Conservation (phyloP, 2,329 filamentous ascomycete species). For the Aspergillus proliferans region DNA sequence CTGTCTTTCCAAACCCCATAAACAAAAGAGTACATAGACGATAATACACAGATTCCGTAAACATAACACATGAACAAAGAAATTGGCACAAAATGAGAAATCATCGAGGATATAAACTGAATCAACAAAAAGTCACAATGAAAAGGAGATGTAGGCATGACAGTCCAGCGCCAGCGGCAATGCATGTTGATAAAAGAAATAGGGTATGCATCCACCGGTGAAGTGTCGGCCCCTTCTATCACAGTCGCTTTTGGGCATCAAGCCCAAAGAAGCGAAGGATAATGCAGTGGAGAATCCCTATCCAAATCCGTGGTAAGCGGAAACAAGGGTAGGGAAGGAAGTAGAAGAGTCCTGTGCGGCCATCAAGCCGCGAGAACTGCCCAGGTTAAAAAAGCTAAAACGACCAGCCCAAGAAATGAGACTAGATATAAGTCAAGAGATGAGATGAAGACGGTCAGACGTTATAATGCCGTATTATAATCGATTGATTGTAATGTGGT, state of each 20-base stretch:
- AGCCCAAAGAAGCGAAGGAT: background rate
- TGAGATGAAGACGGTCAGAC: background rate
- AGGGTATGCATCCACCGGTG: background rate
- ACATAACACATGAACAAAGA: slow-evolving; percentile 11
- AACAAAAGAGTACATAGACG: slow-evolving; percentile 10
- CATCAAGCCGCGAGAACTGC: background rate
- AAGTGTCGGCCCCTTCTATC: background rate
- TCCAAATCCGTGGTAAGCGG: background rate
- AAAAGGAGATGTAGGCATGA: slow-evolving; percentile 1
- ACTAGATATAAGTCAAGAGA: background rate
- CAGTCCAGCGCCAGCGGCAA: slow-evolving; percentile 6
- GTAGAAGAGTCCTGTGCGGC: background rate
- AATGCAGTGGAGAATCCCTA: background rate
- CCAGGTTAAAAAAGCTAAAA: background rate
- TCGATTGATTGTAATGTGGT: background rate
- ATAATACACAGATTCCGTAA: slow-evolving; percentile 9
- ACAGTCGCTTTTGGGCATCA: background rate
- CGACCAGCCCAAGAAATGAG: background rate
- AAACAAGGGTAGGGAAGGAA: background rate
- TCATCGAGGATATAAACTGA: slow-evolving; percentile 5
- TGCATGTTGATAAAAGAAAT: slow-evolving; percentile 3
- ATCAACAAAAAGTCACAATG: slow-evolving; percentile 3
- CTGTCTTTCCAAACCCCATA: slow-evolving; percentile 5
- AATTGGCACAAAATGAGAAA: slow-evolving; percentile 5
- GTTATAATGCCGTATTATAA: background rate